Conservation (phyloP, 1,284 basidiomycete species). For the Stygiomarasmius scandens region DNA sequence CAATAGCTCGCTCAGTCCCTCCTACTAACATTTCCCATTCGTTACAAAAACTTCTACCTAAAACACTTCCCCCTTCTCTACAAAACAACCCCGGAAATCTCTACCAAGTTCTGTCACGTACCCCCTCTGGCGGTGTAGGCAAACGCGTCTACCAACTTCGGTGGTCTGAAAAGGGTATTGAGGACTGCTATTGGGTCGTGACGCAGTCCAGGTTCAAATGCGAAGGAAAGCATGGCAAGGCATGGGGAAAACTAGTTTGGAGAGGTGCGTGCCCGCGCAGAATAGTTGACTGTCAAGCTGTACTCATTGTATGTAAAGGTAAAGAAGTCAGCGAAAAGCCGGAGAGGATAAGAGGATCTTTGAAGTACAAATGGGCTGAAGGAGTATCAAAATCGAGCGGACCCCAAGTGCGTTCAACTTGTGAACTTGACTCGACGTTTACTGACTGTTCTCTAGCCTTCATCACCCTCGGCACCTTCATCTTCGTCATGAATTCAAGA, state of each 20-base stretch:
- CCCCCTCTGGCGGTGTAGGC: conserved; percentile 68
- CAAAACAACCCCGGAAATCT: conserved; percentile 58
- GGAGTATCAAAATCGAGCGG: conserved; percentile 42
- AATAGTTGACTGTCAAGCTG: conserved; percentile 1
- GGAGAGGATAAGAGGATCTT: conserved; percentile 55
- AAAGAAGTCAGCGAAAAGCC: conserved; percentile 50
- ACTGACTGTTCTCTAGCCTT: neutral
- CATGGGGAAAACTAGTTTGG: conserved; percentile 78
- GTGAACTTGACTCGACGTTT: neutral
- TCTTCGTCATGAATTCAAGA: too few relatives aligned
- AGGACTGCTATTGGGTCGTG: conserved; percentile 71
- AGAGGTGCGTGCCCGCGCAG: conserved; percentile 53
- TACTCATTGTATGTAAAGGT: conserved; percentile 35
- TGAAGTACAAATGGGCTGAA: conserved; percentile 64
- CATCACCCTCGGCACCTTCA: neutral
- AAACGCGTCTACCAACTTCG: conserved; percentile 68
- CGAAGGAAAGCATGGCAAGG: conserved; percentile 74
- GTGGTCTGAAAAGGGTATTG: conserved; percentile 71
- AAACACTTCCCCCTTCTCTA: conserved; percentile 57
- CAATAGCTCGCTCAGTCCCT: conserved; percentile 25
- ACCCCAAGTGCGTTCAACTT: neutral
- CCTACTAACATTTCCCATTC: conserved; percentile 38
- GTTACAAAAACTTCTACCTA: conserved; percentile 57
- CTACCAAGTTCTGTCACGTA: conserved; percentile 70
- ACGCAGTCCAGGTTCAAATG: conserved; percentile 68